phyloP scores from a whole-genome alignment of 2,329 filamentous ascomycete species.

The Sporothrix brunneoviolacea region DNA sequence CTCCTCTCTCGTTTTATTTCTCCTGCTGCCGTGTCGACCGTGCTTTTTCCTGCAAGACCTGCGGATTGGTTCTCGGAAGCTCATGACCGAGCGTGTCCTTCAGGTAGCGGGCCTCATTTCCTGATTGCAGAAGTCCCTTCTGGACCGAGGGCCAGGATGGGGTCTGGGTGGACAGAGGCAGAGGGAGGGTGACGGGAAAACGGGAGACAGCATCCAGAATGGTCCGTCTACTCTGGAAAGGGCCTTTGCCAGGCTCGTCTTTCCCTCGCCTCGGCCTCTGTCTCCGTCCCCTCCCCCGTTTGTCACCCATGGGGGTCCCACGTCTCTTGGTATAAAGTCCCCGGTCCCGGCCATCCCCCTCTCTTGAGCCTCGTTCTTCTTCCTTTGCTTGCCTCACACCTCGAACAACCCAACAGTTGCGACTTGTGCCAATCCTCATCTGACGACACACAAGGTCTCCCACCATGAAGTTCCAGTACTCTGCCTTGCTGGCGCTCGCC shows the following conservation, averaged over 20 bases:
- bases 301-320: background rate
- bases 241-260: background rate
- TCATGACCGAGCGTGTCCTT: conserved; percentile 22
- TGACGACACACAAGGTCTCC: background rate
- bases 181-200: conserved; percentile 2
- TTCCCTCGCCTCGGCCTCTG: background rate
- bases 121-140: conserved; percentile 25
- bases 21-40: background rate
- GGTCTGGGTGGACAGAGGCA: too few relatives aligned
- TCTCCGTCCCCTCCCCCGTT: background rate
- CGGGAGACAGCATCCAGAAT: conserved; percentile 4
- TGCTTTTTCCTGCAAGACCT: too few relatives aligned
- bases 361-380: background rate
- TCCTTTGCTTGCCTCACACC: conserved; percentile 1
- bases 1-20: background rate
- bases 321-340: background rate
- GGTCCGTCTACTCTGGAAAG: background rate
- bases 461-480: conserved; percentile 31
- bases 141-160: conserved; percentile 6
- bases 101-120: conserved; percentile 27
- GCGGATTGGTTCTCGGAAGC: conserved; percentile 24
- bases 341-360: background rate
- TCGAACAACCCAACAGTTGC: conserved; percentile 5
- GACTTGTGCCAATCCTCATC: background rate
- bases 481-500: conserved; percentile 30